Percentiles rank a stretch among this genome's conserved stretches.
These are phyloP conservation scores for Naganishia vishniacii DNA, from an alignment of 768 basidiomycete genomes.

Conservation along the genomic window DNA sequence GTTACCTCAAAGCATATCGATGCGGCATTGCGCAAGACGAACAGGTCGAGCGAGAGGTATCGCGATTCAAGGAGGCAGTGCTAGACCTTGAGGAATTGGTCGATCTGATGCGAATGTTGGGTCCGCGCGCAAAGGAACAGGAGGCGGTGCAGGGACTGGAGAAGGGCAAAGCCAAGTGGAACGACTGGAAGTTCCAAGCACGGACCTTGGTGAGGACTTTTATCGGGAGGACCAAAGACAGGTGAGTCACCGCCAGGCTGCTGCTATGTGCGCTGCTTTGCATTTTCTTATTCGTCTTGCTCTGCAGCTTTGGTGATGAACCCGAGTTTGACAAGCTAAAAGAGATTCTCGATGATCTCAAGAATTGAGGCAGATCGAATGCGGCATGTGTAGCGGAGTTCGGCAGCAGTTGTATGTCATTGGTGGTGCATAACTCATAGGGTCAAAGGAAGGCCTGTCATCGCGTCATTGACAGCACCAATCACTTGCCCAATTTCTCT, in stretches of 20 bases:
- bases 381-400: no score
- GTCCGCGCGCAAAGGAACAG: slow-evolving; percentile 52
- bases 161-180: slow-evolving; percentile 51
- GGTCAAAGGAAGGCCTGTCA: no score
- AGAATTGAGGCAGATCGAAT: slow-evolving; percentile 2
- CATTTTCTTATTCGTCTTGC: slow-evolving; percentile 24
- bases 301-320: slow-evolving; percentile 68
- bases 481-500: background rate
- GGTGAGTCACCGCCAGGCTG: slow-evolving; percentile 39
- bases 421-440: no score
- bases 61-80: slow-evolving; percentile 68
- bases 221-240: slow-evolving; percentile 71
- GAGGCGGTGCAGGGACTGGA: slow-evolving; percentile 37
- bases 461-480: no score
- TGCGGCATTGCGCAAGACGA: slow-evolving; percentile 59
- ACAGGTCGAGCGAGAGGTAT: slow-evolving; percentile 61
- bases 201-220: slow-evolving; percentile 82
- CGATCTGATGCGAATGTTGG: slow-evolving; percentile 74
- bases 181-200: slow-evolving; percentile 75
- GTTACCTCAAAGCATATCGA: slow-evolving; percentile 80
- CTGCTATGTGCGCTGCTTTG: background rate
- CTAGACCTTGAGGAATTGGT: slow-evolving; percentile 76
- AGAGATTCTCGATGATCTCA: slow-evolving; percentile 52
- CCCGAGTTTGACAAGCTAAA: slow-evolving; percentile 70
- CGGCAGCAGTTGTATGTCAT: no score